Evolutionary conservation across 2,329 filamentous ascomycete genomes (phyloP).

Genomic region (Cordyceps farinosa): DNA sequence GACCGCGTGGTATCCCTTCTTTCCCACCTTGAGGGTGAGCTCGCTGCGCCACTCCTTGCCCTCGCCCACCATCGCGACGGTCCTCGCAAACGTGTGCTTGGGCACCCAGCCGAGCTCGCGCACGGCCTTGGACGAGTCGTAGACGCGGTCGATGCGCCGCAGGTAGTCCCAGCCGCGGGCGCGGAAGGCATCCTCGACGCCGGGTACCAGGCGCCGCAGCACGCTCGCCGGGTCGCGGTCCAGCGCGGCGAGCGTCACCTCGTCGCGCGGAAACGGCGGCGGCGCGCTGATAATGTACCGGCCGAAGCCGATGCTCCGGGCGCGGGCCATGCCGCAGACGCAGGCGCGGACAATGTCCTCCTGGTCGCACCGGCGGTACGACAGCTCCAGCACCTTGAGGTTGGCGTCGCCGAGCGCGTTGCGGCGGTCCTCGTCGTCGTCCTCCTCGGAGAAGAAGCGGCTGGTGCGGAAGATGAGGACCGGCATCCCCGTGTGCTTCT

Average conservation of each 20-base stretch:
- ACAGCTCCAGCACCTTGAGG: conserved; percentile 46
- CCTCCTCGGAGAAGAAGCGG: conserved; percentile 47
- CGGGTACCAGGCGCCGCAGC: conserved; percentile 22
- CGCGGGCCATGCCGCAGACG: conserved; percentile 36
- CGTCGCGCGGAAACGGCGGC: conserved; percentile 35
- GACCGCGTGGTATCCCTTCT: conserved; percentile 42
- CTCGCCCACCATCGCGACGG: conserved; percentile 31
- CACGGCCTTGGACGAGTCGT: conserved; percentile 41
- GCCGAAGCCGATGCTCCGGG: conserved; percentile 32
- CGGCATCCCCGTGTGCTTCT: conserved; percentile 37
- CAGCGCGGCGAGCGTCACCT: conserved; percentile 31
- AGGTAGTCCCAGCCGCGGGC: conserved; percentile 36
- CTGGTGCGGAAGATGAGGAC: conserved; percentile 43
- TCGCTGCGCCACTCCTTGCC: conserved; percentile 40
- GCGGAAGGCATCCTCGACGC: conserved; percentile 7
- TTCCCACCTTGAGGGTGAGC: conserved; percentile 38
- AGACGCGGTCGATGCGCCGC: conserved; percentile 41
- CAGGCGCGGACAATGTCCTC: conserved; percentile 42
- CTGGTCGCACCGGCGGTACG: conserved; percentile 43
- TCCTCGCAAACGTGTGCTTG: conserved; percentile 37
- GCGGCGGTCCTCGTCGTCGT: conserved; percentile 42
- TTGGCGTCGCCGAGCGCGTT: conserved; percentile 38
- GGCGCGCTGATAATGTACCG: conserved; percentile 44
- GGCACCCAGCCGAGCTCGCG: conserved; percentile 42
- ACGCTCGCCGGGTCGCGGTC: conserved; percentile 32